A percentile compares a stretch with the other conserved stretches of the same genome.
These are phyloP conservation scores for Pneumocystis canis DNA, from an alignment of 1,139 yeast species.

Conservation along the genomic window DNA sequence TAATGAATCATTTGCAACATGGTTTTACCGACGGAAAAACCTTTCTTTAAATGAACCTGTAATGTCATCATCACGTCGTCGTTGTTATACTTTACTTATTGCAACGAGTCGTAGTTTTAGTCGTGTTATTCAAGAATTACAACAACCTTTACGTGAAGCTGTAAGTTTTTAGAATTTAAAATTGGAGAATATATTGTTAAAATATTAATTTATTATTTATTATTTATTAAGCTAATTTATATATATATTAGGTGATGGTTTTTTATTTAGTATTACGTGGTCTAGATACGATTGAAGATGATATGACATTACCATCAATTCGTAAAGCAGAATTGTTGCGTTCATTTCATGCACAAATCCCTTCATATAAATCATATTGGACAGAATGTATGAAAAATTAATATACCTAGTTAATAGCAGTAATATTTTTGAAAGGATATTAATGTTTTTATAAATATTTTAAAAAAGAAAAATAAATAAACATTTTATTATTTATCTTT, in stretches of 20 bases:
- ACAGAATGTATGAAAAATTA: conserved; percentile 32
- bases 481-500: no score
- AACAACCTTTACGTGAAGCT: conserved; percentile 75
- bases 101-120: conserved; percentile 81
- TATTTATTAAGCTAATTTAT: no score
- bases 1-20: conserved; percentile 26
- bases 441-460: no score
- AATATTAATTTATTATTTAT: no score
- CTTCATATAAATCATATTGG: conserved; percentile 63
- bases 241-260: conserved; percentile 33
- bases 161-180: conserved; percentile 22
- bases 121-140: conserved; percentile 78
- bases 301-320: conserved; percentile 65
- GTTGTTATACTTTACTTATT: conserved; percentile 56
- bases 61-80: conserved; percentile 36
- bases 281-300: conserved; percentile 92
- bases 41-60: no score
- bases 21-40: conserved; percentile 31
- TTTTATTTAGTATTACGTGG: conserved; percentile 81
- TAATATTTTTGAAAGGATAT: no score
- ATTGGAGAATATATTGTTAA: no score
- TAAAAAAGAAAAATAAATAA: no score
- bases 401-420: no score
- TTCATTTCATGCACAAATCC: conserved; percentile 47
- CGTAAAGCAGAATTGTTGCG: conserved; percentile 64